Evolutionary conservation across 2,329 filamentous ascomycete genomes (phyloP), one percentile per base, ranked within the genome.

Genomic region (Colletotrichum caudatum): DNA sequence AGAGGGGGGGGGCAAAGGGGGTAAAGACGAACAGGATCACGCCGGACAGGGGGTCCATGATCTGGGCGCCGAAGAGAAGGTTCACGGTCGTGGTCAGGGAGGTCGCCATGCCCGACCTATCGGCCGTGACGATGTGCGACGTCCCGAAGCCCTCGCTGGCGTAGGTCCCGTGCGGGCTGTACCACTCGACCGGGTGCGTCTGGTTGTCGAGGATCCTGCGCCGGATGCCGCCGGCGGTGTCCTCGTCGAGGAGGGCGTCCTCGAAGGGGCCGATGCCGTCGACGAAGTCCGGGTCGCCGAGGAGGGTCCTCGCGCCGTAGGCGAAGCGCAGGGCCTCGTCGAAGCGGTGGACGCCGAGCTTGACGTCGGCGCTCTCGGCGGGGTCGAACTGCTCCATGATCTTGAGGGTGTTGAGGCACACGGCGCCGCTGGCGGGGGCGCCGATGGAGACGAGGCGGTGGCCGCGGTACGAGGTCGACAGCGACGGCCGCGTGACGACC

Each of bases 271-370:
- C 82, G 62, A 95, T 83, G 39, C 89, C 88, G 0, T 85, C 75
- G 5, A 97, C 88, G 78, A 92, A 97, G 1, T 83, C 84, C 0
- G 95, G 96, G 79, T 98, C 96, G 5, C 94, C 95, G 0, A 98
- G 87, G 37, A 91, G 86, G n/a, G 90, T 87, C 69, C 94, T 90
- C 76, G 92, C 84, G 5, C 92, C 94, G 78, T 98, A 98, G 3
- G 90, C 94, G 79, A 97, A 98, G 29, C 94, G 89, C 83, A 97
- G 94, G 16, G 94, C 92, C 84, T 98, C 96, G 77, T 94, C 90
- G 74, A 97, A 87, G 18, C 93, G 89, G 81, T 98, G 96, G 0
- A 91, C 92, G 48, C 91, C 94, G 0, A 97, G 82, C 75, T 94
- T 91, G 26, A 81, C 80, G 54, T 88, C 82, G 14, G 80, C 71